Conservation (phyloP, 495 filamentous ascomycete species). For the Neurospora sp. region DNA sequence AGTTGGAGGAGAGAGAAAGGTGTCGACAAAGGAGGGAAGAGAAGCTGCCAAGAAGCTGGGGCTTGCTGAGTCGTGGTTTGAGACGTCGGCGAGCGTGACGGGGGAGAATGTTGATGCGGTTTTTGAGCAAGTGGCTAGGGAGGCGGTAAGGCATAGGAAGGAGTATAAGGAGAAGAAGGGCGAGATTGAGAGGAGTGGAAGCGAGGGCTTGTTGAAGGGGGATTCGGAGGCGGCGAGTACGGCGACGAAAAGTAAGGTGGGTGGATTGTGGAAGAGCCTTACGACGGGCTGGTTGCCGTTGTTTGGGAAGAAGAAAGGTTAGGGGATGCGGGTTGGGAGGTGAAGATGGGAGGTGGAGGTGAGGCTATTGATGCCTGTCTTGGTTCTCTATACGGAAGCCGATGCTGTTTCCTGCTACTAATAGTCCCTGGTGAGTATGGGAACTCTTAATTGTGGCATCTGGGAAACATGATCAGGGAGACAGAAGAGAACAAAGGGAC, state of each 20-base stretch:
- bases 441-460: not conserved
- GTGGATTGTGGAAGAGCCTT: not conserved
- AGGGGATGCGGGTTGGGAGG: too few relatives aligned
- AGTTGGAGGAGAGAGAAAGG: not conserved
- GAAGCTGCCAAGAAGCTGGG: not conserved
- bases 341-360: too few relatives aligned
- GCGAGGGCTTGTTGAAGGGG: not conserved
- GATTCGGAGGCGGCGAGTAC: not conserved
- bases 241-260: not conserved
- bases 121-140: constrained; percentile 21
- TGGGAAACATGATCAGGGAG: not conserved
- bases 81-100: constrained; percentile 26
- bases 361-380: not conserved
- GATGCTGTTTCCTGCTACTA: not conserved
- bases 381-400: not conserved
- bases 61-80: constrained; percentile 5
- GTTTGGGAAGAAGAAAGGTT: not conserved
- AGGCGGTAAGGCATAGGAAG: constrained; percentile 19
- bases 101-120: constrained; percentile 26
- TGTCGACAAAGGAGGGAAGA: not conserved
- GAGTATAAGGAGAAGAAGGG: constrained; percentile 15
- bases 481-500: not conserved
- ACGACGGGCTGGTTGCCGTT: not conserved
- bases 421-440: not conserved
- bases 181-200: constrained; percentile 7